Conservation (phyloP, 805 yeast genomes). For the Yamadazyma laniorum region DNA sequence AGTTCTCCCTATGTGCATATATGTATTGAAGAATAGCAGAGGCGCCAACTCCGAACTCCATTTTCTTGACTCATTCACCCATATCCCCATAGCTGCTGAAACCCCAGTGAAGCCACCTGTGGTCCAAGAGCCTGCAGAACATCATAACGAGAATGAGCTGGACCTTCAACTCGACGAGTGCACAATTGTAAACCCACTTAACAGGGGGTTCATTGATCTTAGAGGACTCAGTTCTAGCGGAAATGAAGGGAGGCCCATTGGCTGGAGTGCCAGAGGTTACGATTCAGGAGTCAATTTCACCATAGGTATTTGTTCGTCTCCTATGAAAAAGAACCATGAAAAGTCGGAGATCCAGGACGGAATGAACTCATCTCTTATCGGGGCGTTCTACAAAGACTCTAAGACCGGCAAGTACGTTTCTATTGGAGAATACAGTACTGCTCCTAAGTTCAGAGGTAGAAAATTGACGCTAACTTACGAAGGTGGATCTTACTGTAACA, state of each 20-base stretch:
- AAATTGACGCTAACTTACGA: conserved; percentile 68
- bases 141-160: background rate
- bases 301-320: conserved; percentile 46
- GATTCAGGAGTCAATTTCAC: conserved; percentile 71
- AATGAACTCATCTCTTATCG: conserved; percentile 37
- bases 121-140: background rate
- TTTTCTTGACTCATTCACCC: conserved; percentile 14
- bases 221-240: conserved; percentile 47
- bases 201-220: conserved; percentile 53
- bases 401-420: conserved; percentile 35
- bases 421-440: conserved; percentile 56
- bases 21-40: conserved; percentile 7
- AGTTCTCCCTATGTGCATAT: conserved; percentile 1
- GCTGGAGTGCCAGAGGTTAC: conserved; percentile 70
- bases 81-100: conserved; percentile 6
- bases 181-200: conserved; percentile 35
- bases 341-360: conserved; percentile 39
- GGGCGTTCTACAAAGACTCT: conserved; percentile 45
- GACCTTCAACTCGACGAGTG: conserved; percentile 30
- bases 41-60: conserved; percentile 2
- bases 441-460: conserved; percentile 68
- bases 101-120: background rate
- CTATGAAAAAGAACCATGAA: conserved; percentile 45
- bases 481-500: conserved; percentile 60
- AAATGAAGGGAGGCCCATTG: conserved; percentile 43